Base-by-base conservation (phyloP, 805 yeast species). In the Metahyphopichia silvanorum region DNA sequence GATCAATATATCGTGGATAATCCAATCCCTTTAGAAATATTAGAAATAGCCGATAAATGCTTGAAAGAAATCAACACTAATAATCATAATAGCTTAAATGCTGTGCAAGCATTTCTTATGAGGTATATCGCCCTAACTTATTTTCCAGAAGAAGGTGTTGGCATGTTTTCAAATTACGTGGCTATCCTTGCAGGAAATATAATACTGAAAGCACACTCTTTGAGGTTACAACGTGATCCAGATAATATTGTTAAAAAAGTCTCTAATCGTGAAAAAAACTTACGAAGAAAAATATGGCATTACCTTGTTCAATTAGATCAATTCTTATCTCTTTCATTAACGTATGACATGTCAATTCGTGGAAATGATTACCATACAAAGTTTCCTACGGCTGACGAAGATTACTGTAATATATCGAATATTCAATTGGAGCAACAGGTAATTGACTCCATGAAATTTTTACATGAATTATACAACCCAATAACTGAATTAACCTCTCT, bases 231-330 rank as follows among this genome's bases (percentile, higher is more conserved):
- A 35, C 44, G 66, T 17, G 69, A 62, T 28, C 62, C 66, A 0
- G 51, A 43, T 10, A 39, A 42, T 14, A 46, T 44, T 17, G 33
- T 42, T 10, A 33, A 43, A 4, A 32, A 44, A 3, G 26, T 39
- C 3, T 54, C 52, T 15, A 49, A 37, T 29, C 57, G 47, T 31
- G 32, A 46, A 5, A 56, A 62, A 13, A 72, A 75, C 40, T 47
- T 77, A 4, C 67, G 79, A 67, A 62, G 83, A 43, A 78, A 77
- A 42, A 61, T 77, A 2, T 79, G 86, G 86, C n/a, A 23, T 13
- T 23, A n/a, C 26, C 13, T 23, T 14, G n/a, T 23, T n/a, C 26
- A 23, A 8, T 8, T 8, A 13, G 26, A 23, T 13, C 13, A 12
- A 8, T n/a, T 23, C 7, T 7, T 13, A n/a, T 6, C 15, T 13